Evolutionary conservation across 1,139 yeast species (phyloP).

Genomic region (Keqinozyma sinolaborantium): DNA sequence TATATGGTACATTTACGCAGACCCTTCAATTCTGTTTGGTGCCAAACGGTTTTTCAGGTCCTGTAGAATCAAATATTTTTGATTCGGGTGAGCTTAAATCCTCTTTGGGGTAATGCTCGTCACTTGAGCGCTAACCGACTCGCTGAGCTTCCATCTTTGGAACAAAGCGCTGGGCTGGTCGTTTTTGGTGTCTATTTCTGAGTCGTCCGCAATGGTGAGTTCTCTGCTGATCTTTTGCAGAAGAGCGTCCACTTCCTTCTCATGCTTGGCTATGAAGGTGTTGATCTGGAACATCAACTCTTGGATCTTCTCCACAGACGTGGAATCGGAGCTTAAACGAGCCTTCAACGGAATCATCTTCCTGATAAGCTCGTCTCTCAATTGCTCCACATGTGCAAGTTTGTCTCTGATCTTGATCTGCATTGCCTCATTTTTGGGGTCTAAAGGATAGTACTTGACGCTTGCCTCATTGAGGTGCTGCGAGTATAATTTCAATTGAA

Average conservation of each 20-base stretch:
- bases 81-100: too few species aligned
- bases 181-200: too few species aligned
- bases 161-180: too few species aligned
- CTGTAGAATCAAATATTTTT: too few species aligned
- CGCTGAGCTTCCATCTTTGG: too few species aligned
- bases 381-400: conserved; percentile 11
- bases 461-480: not conserved
- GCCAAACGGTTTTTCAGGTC: too few species aligned
- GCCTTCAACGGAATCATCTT: conserved; percentile 26
- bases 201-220: too few species aligned
- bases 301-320: conserved; percentile 17
- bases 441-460: conserved; percentile 17
- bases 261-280: conserved; percentile 13
- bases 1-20: too few species aligned
- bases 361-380: conserved; percentile 16
- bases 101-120: too few species aligned
- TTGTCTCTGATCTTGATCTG: conserved; percentile 18
- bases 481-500: conserved; percentile 5
- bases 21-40: too few species aligned
- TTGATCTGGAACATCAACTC: conserved; percentile 20
- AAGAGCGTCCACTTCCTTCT: conserved; percentile 10
- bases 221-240: conserved; percentile 1
- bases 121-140: too few species aligned
- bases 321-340: conserved; percentile 9
- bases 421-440: conserved; percentile 16